Evolutionary conservation across 345 rosid genomes (phyloP).

Genomic region (Euphorbia tirucalli): DNA sequence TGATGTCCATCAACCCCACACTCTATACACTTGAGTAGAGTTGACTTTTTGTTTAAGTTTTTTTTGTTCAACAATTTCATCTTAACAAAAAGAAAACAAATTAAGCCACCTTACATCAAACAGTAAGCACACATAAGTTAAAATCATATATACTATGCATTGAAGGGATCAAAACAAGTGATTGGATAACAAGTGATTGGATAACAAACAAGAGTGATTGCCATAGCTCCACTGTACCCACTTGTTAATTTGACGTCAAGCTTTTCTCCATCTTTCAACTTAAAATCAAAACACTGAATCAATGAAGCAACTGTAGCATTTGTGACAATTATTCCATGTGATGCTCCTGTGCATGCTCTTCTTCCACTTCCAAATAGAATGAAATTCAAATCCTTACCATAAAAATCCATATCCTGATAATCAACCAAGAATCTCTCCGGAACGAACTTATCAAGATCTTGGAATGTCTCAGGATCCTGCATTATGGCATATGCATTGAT

Average conservation of each 20-base stretch:
- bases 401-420: conserved; percentile 22
- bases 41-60: no score
- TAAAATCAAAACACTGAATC: conserved; percentile 47
- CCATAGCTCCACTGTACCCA: conserved; percentile 41
- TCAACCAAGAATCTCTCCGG: conserved; percentile 47
- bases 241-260: conserved; percentile 26
- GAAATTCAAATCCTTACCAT: conserved; percentile 35
- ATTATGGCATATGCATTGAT: conserved; percentile 38
- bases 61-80: no score
- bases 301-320: conserved; percentile 34
- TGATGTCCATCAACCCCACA: no score
- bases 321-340: conserved; percentile 36
- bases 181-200: conserved; percentile 1
- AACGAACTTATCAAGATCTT: conserved; percentile 26
- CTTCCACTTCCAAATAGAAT: conserved; percentile 48
- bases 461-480: conserved; percentile 36
- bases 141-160: no score
- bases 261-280: conserved; percentile 27
- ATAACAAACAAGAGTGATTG: conserved; percentile 22
- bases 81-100: no score
- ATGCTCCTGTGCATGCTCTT: conserved; percentile 38
- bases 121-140: no score
- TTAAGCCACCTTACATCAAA: no score
- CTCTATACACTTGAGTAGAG: no score
- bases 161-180: no score